Percentiles rank a stretch among this genome's conserved stretches.
Evolutionary conservation across 306 rosid species (phyloP).

Genomic region (Trichosanthes truncata): DNA sequence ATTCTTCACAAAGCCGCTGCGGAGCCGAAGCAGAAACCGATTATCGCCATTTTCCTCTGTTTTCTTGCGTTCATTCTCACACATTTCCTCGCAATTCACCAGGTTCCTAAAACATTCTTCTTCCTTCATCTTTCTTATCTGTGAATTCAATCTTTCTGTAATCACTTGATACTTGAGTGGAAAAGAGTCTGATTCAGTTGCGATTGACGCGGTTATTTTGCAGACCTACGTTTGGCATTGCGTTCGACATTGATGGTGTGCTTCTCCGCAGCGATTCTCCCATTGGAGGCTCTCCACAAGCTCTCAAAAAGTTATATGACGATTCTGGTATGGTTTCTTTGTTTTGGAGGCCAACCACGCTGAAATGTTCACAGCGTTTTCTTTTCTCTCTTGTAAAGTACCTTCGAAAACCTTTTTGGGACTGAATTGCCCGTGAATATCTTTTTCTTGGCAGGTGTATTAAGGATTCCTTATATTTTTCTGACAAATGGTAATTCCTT

Average conservation of each 20-base stretch:
- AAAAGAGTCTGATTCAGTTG: not conserved
- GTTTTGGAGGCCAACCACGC: not conserved
- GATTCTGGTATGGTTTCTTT: slow-evolving; percentile 30
- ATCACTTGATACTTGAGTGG: not conserved
- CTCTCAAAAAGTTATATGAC: slow-evolving; percentile 47
- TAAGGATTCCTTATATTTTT: slow-evolving; percentile 61
- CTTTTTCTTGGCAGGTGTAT: slow-evolving; percentile 36
- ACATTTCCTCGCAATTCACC: slow-evolving; percentile 25
- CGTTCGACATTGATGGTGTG: slow-evolving; percentile 96
- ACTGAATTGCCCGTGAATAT: slow-evolving; percentile 1
- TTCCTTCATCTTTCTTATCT: not conserved
- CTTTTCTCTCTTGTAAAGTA: not conserved
- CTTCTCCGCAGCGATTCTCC: slow-evolving; percentile 59
- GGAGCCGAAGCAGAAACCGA: slow-evolving; percentile 14
- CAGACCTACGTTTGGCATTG: slow-evolving; percentile 62
- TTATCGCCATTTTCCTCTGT: slow-evolving; percentile 8
- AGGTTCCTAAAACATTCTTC: slow-evolving; percentile 22
- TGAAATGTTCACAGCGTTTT: not conserved
- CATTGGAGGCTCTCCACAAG: slow-evolving; percentile 70
- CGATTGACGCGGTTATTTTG: not conserved
- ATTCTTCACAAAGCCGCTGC: slow-evolving; percentile 32
- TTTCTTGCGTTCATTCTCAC: slow-evolving; percentile 40
- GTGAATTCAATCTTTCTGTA: not conserved
- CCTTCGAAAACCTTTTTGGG: not conserved
- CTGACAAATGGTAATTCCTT: slow-evolving; percentile 60